These are phyloP conservation scores for Schwanniomyces sp. DNA, from an alignment of 805 yeast genomes.

Conservation along the genomic window DNA sequence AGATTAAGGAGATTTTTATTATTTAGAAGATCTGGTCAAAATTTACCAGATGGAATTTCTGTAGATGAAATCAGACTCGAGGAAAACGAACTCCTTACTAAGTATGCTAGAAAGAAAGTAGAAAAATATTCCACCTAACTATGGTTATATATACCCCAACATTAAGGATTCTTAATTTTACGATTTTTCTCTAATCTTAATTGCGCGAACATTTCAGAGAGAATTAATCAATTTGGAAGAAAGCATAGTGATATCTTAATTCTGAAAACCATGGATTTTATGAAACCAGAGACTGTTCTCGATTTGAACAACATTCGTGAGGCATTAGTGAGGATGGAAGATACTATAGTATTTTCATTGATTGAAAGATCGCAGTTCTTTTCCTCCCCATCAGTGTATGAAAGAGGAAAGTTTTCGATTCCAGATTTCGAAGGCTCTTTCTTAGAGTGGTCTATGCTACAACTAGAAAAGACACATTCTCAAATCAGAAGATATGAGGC, in stretches of 20 bases:
- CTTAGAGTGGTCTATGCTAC: constrained; percentile 80
- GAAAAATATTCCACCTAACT: constrained; percentile 9
- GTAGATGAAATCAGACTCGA: constrained; percentile 15
- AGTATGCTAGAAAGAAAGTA: constrained; percentile 31
- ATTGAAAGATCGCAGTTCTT: constrained; percentile 92
- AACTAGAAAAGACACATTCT: constrained; percentile 63
- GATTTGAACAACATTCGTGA: constrained; percentile 80
- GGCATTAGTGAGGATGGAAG: constrained; percentile 90
- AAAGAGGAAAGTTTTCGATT: constrained; percentile 52
- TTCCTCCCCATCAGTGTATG: constrained; percentile 73
- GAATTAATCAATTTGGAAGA: background rate
- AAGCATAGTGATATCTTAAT: constrained; percentile 3
- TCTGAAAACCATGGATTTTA: constrained; percentile 67
- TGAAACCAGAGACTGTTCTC: constrained; percentile 78
- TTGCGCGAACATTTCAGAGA: background rate
- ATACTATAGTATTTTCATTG: constrained; percentile 87
- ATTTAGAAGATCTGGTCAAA: constrained; percentile 28
- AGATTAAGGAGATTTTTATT: constrained; percentile 34
- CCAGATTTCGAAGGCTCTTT: constrained; percentile 78
- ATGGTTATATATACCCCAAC: background rate
- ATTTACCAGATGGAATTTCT: constrained; percentile 15
- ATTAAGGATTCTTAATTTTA: too few relatives aligned
- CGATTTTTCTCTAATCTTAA: background rate
- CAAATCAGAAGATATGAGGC: constrained; percentile 89
- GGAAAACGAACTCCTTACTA: constrained; percentile 30